Base-by-base conservation (phyloP, 2,329 filamentous ascomycete species). In the Pseudogymnoascus sp. region DNA sequence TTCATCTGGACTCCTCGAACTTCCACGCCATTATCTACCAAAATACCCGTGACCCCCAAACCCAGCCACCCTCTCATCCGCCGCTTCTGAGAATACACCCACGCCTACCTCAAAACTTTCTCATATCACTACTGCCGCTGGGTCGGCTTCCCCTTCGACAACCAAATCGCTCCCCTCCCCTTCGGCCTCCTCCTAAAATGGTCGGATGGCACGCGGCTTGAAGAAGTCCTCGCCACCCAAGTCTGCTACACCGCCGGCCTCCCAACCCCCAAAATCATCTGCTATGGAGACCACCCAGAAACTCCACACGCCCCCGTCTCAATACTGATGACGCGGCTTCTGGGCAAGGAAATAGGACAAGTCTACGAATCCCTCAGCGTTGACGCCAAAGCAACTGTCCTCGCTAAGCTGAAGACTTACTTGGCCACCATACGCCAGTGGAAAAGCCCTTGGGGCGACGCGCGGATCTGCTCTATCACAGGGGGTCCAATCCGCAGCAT, bases 301-400 rank as follows among this genome's bases (percentile, higher is more conserved):
- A 69, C 64, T 16, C 69, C 66, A 64, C 67, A 73, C 28, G 60
- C 69, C 18, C 65, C 60, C 11, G 63, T 76, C 59, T 76, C 75
- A n/a, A 76, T 76, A 40, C 61, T 77, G 23, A 78, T 79, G 75
- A 78, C 75, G n/a, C 71, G 75, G 25, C 63, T 77, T 59, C 75
- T 73, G 16, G 74, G 76, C 4, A 62, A 68, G 5, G 72, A 69
- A 9, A 65, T 77, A 25, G 70, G 68, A 16, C 72, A 75, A 60
- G 68, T 67, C 2, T 66, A 63, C 16, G 67, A 75, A 61, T 38
- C 21, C 16, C 67, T 77, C 37, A 64, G 67, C 8, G 43, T 68
- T 16, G 68, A 75, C 37, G 63, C 65, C 5, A 71, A 75, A 62
- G 70, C 69, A 1, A 72, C 71, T 5, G 74, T 71, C 69, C 67